phyloP scores from a whole-genome alignment of 2,329 filamentous ascomycete species.

The Bipolaris bicolor region DNA sequence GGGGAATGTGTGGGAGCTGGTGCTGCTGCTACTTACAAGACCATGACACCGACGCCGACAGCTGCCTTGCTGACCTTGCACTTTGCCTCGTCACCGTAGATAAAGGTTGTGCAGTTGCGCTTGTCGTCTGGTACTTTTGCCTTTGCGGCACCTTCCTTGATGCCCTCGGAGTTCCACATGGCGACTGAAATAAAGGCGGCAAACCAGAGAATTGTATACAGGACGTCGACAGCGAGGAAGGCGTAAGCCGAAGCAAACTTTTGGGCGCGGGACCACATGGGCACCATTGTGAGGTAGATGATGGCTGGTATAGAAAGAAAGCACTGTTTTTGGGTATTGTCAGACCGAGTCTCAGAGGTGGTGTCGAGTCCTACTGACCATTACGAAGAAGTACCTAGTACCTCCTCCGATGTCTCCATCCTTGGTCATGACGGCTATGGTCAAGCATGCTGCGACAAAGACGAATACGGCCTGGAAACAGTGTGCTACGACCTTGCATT shows the following conservation, averaged over 20 bases:
- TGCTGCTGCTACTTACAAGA: slow-evolving; percentile 56
- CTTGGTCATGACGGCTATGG: slow-evolving; percentile 64
- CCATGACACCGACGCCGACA: slow-evolving; percentile 62
- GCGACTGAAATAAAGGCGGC: slow-evolving; percentile 63
- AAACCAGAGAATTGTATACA: slow-evolving; percentile 64
- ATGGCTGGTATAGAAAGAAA: slow-evolving; percentile 64
- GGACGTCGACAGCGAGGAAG: slow-evolving; percentile 61
- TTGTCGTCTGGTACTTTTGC: slow-evolving; percentile 50
- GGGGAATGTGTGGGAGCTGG: background rate
- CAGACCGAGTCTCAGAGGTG: slow-evolving; percentile 16
- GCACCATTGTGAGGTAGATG: slow-evolving; percentile 65
- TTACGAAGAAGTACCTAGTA: slow-evolving; percentile 62
- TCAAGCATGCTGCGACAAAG: slow-evolving; percentile 64
- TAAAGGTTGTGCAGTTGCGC: slow-evolving; percentile 61
- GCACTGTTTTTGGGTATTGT: slow-evolving; percentile 53
- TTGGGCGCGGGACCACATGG: slow-evolving; percentile 64
- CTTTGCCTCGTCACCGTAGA: slow-evolving; percentile 60
- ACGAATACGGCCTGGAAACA: slow-evolving; percentile 61
- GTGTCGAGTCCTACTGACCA: slow-evolving; percentile 54
- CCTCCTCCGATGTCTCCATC: slow-evolving; percentile 60
- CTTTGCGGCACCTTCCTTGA: slow-evolving; percentile 56
- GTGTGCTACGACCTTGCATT: slow-evolving; percentile 63
- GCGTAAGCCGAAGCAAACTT: slow-evolving; percentile 66
- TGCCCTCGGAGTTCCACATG: slow-evolving; percentile 62
- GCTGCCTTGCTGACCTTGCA: slow-evolving; percentile 64